Base-by-base conservation (phyloP, 129 eudicot genomes). In the Rutidosis leptorrhynchoides region DNA sequence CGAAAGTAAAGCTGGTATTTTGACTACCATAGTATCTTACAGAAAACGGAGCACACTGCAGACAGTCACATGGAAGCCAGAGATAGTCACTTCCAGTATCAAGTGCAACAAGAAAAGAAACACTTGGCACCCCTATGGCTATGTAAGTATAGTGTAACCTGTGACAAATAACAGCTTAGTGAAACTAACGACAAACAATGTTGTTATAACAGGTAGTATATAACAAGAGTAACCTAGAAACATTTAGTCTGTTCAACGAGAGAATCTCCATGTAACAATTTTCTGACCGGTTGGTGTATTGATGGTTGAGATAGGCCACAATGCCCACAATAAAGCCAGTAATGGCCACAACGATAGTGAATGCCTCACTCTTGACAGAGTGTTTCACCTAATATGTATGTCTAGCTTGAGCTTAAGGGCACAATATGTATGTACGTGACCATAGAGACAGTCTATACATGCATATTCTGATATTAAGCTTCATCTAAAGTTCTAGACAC, bases 121-220 rank as follows among this genome's bases (percentile, higher is more conserved):
- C 96, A 63, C 81, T 86, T 16, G 99, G 99, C 75, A 87, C 81
- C 83, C 99, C 99, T 76, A 93, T 68, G 82, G 86, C 99, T 71
- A 93, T 93, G 88, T 94, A 93, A 32, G 90, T 86, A 74, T 93
- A 93, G 79, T 89, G 92, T 60, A 93, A 69, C 99, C 99, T 93
- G 86, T 19, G 69, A 54, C 45, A 67, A 24, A 67, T 49, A 68
- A 23, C 46, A 75, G 42, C 65, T 73, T 23, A 26, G 65, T 54
- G 29, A 58, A 67, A 58, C n/a, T 72, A n/a, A 20, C 54, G 21
- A 53, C 35, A 55, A 62, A 14, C 49, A 68, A 68, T 33, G 27
- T 33, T 55, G 53, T 14, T 35, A 27, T 59, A 70, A 45, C 33
- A 58, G 15, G 67, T 58, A 12, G n/a, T 40, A 2, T 11, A 40